Base-by-base conservation (phyloP, 176 grass and related monocot genomes). In the Rhynchospora tenuis region DNA sequence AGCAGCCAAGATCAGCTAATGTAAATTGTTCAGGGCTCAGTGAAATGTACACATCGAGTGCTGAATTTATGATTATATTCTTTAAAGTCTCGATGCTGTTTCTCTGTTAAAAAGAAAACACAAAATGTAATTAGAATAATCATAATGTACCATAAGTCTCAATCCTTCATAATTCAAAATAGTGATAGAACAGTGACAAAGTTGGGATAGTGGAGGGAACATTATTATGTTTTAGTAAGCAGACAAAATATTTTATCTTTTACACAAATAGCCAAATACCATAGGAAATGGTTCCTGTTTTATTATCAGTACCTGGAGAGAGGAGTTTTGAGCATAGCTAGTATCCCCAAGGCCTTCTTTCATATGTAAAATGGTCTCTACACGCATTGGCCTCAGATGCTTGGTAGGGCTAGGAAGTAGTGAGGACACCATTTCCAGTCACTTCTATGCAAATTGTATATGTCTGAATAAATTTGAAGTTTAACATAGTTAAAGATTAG, bases 341-440 rank as follows among this genome's bases (percentile, higher is more conserved):
- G 83, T 92, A 86, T 99, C 96, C 80, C 90, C 96, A 19, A 93
- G 74, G 4, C 96, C 96, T 87, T 86, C 91, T 56, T 93, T 99
- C 96, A 99, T 99, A 83, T 93, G 96, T 78, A 99, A 91, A 83
- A 95, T 88, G 66, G 88, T 84, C 86, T 99, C 91, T 75, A 99
- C 93, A 84, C 95, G 77, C 93, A 99, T 84, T 81, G 84, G 84
- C 56, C n/a, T 50, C 47, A 82, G 62, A 82, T 85, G 63, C 59
- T 93, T 85, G 16, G 88, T 84, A 61, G 79, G 82, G 70, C 91
- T 90, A 47, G 87, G 84, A 75, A 90, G 26, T 68, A 91, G 23
- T 15, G 90, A 91, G 54, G 90, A 92, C 27, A 86, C 89, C 94
- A 97, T 97, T 86, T 85, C 59, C 20, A 71, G 71, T 82, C 20